Percentiles rank a stretch among this genome's conserved stretches.
These are phyloP conservation scores for Sphagnum tenellum DNA, from an alignment of 225 moss, liverwort and hornwort species.

Conservation along the genomic window DNA sequence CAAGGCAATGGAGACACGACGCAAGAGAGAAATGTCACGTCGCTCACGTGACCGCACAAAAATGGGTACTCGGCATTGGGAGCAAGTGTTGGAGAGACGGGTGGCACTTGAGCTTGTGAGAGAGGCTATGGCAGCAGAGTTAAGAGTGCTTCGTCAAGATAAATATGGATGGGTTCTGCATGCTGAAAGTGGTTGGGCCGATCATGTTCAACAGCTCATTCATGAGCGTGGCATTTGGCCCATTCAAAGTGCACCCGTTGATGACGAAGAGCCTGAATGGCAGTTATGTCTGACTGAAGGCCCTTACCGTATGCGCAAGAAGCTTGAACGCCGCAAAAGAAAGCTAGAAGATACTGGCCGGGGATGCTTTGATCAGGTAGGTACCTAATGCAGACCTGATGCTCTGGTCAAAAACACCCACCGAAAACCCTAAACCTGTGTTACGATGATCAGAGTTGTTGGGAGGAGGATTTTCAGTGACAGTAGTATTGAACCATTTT, in stretches of 20 bases:
- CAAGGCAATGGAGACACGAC: slow-evolving; percentile 48
- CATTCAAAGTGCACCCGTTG: slow-evolving; percentile 24
- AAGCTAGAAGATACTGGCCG: slow-evolving; percentile 39
- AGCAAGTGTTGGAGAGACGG: slow-evolving; percentile 76
- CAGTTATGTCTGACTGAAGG: slow-evolving; percentile 83
- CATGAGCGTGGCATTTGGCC: slow-evolving; percentile 91
- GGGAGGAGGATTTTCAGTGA: too few species aligned
- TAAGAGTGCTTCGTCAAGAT: slow-evolving; percentile 82
- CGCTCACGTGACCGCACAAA: slow-evolving; percentile 47
- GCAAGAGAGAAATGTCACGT: slow-evolving; percentile 73
- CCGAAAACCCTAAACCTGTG: too few species aligned
- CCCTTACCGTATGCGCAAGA: slow-evolving; percentile 76
- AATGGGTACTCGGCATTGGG: slow-evolving; percentile 65
- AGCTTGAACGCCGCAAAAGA: slow-evolving; percentile 48
- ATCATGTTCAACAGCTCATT: slow-evolving; percentile 72
- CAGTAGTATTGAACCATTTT: too few species aligned
- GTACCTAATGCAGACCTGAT: too few species aligned
- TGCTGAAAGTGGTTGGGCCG: slow-evolving; percentile 86
- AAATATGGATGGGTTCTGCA: slow-evolving; percentile 98
- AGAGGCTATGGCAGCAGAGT: slow-evolving; percentile 83
- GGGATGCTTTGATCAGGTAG: too few species aligned
- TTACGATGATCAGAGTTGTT: too few species aligned
- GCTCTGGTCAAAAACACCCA: too few species aligned
- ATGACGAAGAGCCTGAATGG: slow-evolving; percentile 62
- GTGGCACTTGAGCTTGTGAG: slow-evolving; percentile 88